Evolutionary conservation across 176 grass and related monocot genomes (phyloP).

Genomic region (Triticum dicoccoides): DNA sequence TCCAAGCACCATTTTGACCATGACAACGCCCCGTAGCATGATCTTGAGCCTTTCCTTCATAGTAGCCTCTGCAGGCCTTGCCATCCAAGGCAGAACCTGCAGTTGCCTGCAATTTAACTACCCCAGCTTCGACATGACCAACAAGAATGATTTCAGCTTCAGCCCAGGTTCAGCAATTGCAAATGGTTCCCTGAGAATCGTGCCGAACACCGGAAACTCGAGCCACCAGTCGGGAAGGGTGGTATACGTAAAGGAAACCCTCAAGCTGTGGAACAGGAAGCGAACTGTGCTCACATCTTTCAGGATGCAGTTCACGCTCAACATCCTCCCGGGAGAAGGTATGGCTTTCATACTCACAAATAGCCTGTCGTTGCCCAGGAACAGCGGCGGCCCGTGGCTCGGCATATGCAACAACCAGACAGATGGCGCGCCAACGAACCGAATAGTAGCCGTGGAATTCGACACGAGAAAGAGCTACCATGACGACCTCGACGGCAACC

Average conservation of each 20-base stretch:
- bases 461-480: not conserved
- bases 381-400: not conserved
- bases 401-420: not conserved
- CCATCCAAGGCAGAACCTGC: not conserved
- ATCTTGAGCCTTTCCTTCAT: constrained; percentile 5
- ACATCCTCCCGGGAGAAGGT: constrained; percentile 9
- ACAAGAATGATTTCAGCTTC: not conserved
- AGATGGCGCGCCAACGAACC: not conserved
- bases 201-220: not conserved
- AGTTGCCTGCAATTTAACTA: constrained; percentile 1
- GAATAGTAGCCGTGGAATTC: not conserved
- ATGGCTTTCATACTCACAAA: constrained; percentile 1
- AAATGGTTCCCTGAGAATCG: not conserved
- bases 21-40: not conserved
- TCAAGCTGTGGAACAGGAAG: constrained; percentile 5
- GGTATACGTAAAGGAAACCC: not conserved
- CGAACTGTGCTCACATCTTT: not conserved
- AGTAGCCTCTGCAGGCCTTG: not conserved
- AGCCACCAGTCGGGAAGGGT: not conserved
- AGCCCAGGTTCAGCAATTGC: not conserved
- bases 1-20: not conserved
- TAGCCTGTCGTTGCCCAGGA: not conserved
- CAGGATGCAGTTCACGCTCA: not conserved
- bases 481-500: not conserved
- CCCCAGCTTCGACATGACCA: not conserved